Base-by-base conservation (phyloP, 305 asterid species). In the Fraxinus sp. region DNA sequence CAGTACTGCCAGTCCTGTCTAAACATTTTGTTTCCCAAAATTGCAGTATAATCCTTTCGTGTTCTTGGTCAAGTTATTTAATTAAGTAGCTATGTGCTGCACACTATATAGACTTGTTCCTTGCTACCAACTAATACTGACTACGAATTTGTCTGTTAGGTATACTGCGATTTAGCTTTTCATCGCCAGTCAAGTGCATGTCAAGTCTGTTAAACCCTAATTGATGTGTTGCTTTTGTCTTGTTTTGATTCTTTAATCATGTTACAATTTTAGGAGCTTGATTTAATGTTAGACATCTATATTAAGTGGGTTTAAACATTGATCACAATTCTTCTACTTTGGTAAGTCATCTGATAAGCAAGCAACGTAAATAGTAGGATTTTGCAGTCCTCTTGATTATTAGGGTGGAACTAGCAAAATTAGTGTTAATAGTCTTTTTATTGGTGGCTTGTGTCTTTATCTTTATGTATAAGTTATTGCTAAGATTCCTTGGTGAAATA, bases 21-120 rank as follows among this genome's bases (percentile, higher is more conserved):
- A 33, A 30, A 71, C 76, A 33, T 71, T 71, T 71, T 33, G 76
- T 71, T 71, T 16, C 76, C 76, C 41, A 71, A 68, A 22, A 28
- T 68, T 68, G 74, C 74, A 68, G 3, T 68, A 30, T 30, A 11
- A 32, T 71, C 11, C 13, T 33, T 30, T 33, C 33, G 0, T 71
- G 24, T 33, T 71, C 28, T 71, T 13, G 3, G 28, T 33, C 76
- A 71, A 32, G 68, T 57, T 57, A 6, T 57, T 57, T 57, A 71
- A 20, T 57, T 57, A 49, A 49, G 74, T 30, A 33, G n/a, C 76
- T 18, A 18, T 18, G 68, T 57, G 68, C 2, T 14, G 41, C 41
- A 33, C 76, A 32, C 26, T 16, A 32, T 13, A 28, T 70, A 14
- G 41, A 71, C 76, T 71, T 32, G 24, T 14, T 71, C 16, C 24